Evolutionary conservation across 768 basidiomycete species (phyloP).

Genomic region (Trametes sanguinea): DNA sequence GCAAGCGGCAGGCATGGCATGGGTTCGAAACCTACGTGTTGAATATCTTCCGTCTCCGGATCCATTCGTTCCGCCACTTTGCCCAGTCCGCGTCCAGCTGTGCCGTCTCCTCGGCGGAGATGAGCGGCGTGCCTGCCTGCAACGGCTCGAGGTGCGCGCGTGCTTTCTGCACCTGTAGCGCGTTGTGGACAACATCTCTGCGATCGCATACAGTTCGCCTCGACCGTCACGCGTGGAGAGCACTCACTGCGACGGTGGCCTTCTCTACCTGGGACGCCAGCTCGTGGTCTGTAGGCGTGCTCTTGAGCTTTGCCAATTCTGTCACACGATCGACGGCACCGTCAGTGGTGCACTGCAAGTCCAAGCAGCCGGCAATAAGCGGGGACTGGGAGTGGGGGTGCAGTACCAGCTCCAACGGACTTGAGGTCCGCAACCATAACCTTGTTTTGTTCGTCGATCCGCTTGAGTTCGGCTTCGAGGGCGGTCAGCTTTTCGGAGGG

Average conservation of each 20-base stretch:
- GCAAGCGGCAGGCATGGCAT: neutral
- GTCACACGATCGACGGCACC: conserved; percentile 9
- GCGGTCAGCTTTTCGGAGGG: conserved; percentile 59
- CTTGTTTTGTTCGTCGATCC: conserved; percentile 63
- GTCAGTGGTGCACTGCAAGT: neutral
- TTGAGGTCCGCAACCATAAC: conserved; percentile 52
- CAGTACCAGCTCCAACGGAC: conserved; percentile 46
- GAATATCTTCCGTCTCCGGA: conserved; percentile 73
- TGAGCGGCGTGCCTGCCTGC: conserved; percentile 62
- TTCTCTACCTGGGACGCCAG: conserved; percentile 57
- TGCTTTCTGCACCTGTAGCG: conserved; percentile 50
- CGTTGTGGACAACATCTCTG: neutral
- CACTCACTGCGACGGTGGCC: conserved; percentile 53
- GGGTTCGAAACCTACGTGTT: conserved; percentile 53
- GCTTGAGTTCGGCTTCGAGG: conserved; percentile 61
- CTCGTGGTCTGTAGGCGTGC: conserved; percentile 69
- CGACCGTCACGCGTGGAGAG: neutral
- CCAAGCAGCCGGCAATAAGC: too few species aligned
- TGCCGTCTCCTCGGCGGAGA: conserved; percentile 71
- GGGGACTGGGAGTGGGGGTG: neutral
- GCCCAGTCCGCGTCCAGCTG: conserved; percentile 73
- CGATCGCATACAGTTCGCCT: neutral
- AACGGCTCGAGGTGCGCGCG: conserved; percentile 60
- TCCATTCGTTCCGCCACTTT: conserved; percentile 83
- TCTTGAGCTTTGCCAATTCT: conserved; percentile 70